A percentile compares a stretch with the other conserved stretches of the same genome.
Conservation (phyloP, 2,329 filamentous ascomycete species). For the Fusarium papillatum region DNA sequence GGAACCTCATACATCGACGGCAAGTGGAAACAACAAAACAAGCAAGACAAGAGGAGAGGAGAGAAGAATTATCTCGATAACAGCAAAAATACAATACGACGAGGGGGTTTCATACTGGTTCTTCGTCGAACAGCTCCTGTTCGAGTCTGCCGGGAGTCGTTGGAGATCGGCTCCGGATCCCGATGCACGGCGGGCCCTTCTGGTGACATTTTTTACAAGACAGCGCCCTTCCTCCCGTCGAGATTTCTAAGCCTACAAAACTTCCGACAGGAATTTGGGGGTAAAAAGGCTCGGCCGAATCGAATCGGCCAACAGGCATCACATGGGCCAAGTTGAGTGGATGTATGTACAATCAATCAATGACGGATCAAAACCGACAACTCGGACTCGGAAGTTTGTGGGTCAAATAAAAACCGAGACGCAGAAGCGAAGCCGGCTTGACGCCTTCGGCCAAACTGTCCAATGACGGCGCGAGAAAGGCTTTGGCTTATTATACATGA, state of each 20-base stretch:
- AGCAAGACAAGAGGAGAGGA: background rate
- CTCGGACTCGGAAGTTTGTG: slow-evolving; percentile 13
- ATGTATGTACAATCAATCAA: slow-evolving; percentile 3
- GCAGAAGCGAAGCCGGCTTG: background rate
- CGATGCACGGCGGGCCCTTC: slow-evolving; percentile 8
- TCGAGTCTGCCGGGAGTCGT: slow-evolving; percentile 1
- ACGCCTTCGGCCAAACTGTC: slow-evolving; percentile 24
- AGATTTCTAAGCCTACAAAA: background rate
- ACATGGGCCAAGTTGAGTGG: background rate
- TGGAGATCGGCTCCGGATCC: slow-evolving; percentile 3
- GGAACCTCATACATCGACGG: background rate
- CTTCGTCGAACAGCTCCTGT: slow-evolving; percentile 9
- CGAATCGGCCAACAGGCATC: background rate
- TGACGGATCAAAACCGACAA: background rate
- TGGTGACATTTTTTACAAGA: slow-evolving; percentile 16
- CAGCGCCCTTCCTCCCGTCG: background rate
- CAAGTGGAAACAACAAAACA: background rate
- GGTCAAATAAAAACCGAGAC: slow-evolving; percentile 5
- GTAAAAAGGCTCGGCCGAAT: background rate
- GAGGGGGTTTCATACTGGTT: slow-evolving; percentile 24
- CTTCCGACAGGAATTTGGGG: background rate
- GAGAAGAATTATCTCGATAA: background rate
- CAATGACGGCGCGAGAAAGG: slow-evolving; percentile 15
- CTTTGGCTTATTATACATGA: slow-evolving; percentile 22
- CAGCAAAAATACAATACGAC: background rate